Percentiles rank a stretch among this genome's conserved stretches.
These are phyloP conservation scores for Amauroascus verrucosus DNA, from an alignment of 2,329 filamentous ascomycete species.

Conservation along the genomic window DNA sequence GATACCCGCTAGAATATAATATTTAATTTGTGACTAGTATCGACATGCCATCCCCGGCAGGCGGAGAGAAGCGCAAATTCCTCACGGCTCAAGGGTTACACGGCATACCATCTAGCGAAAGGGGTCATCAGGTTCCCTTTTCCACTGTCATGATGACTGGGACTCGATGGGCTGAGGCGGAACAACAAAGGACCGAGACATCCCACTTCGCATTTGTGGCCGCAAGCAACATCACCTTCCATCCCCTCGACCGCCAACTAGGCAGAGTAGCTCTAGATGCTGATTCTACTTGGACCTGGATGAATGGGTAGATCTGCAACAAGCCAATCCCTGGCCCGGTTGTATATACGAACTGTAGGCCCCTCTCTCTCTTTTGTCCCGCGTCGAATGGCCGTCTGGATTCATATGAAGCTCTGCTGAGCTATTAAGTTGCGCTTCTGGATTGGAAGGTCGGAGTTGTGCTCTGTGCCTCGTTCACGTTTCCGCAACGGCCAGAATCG, in stretches of 20 bases:
- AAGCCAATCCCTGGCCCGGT: background rate
- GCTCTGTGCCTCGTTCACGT: background rate
- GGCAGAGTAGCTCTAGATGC: background rate
- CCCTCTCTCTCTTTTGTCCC: background rate
- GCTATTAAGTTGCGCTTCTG: background rate
- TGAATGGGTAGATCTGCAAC: background rate
- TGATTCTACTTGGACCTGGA: background rate
- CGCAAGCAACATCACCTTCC: background rate
- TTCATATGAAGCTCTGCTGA: constrained; percentile 5
- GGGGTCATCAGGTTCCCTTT: constrained; percentile 1
- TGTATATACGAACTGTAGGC: background rate
- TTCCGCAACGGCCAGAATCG: constrained; percentile 3
- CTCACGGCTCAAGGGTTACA: background rate
- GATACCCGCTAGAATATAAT: constrained; percentile 10
- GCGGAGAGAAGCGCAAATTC: background rate
- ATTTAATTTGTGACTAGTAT: background rate
- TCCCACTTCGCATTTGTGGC: background rate
- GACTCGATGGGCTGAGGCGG: too few relatives aligned
- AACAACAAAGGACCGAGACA: constrained; percentile 6
- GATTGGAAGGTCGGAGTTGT: background rate
- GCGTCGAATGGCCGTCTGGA: constrained; percentile 1
- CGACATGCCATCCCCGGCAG: too few relatives aligned
- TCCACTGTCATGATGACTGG: too few relatives aligned
- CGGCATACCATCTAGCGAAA: background rate
- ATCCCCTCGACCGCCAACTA: background rate